These are phyloP conservation scores for Triticum urartu DNA, from an alignment of 176 grass and related monocot genomes.

Conservation along the genomic window DNA sequence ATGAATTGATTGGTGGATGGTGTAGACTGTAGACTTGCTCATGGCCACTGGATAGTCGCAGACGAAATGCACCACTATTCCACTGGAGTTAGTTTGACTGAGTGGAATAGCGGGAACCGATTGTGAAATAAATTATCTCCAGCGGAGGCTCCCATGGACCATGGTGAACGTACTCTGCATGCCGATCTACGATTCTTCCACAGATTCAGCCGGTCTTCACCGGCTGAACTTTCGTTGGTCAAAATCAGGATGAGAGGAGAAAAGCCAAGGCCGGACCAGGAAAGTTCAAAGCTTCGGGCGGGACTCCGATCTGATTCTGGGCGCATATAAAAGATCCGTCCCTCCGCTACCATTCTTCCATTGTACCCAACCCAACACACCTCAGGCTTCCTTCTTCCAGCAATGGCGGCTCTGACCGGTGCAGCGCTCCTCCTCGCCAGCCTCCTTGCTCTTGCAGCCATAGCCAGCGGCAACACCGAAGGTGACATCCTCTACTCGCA, in stretches of 20 bases:
- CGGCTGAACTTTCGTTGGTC: constrained; percentile 6
- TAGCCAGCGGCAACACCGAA: constrained; percentile 42
- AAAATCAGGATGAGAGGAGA: not conserved
- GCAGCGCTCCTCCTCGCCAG: not conserved
- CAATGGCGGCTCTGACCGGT: constrained; percentile 6
- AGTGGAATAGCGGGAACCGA: no score
- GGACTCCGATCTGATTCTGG: no score
- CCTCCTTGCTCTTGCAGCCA: constrained; percentile 29
- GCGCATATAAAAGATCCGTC: no score
- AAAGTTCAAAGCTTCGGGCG: no score
- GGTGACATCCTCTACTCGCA: constrained; percentile 49
- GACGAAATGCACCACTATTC: not conserved
- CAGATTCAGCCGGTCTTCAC: not conserved
- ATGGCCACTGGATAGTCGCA: not conserved
- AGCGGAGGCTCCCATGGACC: not conserved
- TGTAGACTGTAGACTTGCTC: no score
- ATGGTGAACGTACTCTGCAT: no score
- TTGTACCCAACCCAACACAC: not conserved
- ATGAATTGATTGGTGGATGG: not conserved
- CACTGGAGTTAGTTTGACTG: no score
- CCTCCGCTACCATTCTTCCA: no score
- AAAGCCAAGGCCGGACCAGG: no score
- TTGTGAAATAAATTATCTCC: not conserved
- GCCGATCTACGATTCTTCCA: not conserved
- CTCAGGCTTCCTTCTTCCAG: not conserved